These are phyloP conservation scores for Candida gigantensis DNA, from an alignment of 1,139 yeast species.

Conservation along the genomic window DNA sequence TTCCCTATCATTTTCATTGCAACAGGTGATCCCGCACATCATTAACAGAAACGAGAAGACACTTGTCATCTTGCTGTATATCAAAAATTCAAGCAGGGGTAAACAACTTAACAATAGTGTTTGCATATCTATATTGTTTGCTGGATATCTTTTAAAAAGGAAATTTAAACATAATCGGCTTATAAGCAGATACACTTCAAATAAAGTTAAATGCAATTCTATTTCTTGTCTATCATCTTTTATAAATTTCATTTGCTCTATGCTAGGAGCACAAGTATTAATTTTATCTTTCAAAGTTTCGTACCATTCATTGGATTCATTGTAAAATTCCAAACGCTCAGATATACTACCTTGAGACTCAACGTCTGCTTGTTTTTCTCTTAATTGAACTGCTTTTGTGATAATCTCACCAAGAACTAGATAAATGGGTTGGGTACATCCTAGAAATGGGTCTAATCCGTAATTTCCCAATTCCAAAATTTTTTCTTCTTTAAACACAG, in stretches of 20 bases:
- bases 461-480: conserved; percentile 27
- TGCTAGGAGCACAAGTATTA: conserved; percentile 24
- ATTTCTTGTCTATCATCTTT: conserved; percentile 12
- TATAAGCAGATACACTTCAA: conserved; percentile 28
- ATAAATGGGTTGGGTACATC: conserved; percentile 45
- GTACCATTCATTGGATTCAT: conserved; percentile 19
- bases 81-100: conserved; percentile 21
- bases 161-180: conserved; percentile 28
- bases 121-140: conserved; percentile 32
- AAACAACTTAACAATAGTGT: conserved; percentile 23
- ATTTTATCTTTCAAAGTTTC: conserved; percentile 20
- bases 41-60: conserved; percentile 35
- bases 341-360: conserved; percentile 7
- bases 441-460: conserved; percentile 53
- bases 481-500: conserved; percentile 15
- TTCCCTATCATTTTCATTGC: conserved; percentile 25
- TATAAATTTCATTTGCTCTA: conserved; percentile 22
- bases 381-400: conserved; percentile 28
- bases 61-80: conserved; percentile 23
- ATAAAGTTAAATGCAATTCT: conserved; percentile 26
- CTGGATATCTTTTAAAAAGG: conserved; percentile 28
- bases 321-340: conserved; percentile 18
- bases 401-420: conserved; percentile 44
- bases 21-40: conserved; percentile 36
- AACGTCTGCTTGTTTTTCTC: conserved; percentile 7